Evolutionary conservation across 495 filamentous ascomycete genomes (phyloP), one percentile per base, ranked within the genome.

Genomic region (Penicillium ochrochloron): DNA sequence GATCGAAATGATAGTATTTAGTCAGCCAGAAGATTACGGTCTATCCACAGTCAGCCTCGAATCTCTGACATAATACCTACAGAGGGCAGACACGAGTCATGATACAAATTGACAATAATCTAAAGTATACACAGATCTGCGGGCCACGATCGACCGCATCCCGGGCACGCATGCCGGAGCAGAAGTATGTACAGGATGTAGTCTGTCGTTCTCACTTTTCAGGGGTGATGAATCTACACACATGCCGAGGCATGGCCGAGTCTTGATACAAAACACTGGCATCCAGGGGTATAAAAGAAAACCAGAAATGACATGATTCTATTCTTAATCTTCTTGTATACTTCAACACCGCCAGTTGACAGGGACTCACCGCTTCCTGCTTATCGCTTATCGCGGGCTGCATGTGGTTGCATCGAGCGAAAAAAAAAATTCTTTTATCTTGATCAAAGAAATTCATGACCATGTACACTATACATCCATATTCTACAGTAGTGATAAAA

Each of bases 341-440:
- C 12, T 5, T 19, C 57, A 59, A 59, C 58, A 66, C 64, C 64
- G 60, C 37, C 46, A 33, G 53, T 68, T 61, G 21, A 17, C 15
- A 27, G 25, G 8, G 10, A 10, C 58, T 70, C 67, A 67, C 67
- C 64, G 61, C 67, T 67, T 55, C 50, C 31, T 39, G 54, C 64
- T 70, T 70, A 70, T 70, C 64, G 67, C 61, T 67, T 70, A 70
- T 70, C 67, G 64, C 64, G 64, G 62, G 46, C 12, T 12, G 25
- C 35, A 44, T 55, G 39, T 55, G 39, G 33, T 46, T 42, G 35
- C 34, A 63, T 60, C 21, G 0, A 53, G 27, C 21, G 0, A 53
- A n/a, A n/a, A 58, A 29, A 25, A 27, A 42, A 29, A 12, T 46
- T 11, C 25, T 10, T 37, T 29, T 59, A 6, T 48, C 29, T 48